These are phyloP conservation scores for Scutellaria baicalensis DNA, from an alignment of 257 asterid genomes.

Conservation along the genomic window DNA sequence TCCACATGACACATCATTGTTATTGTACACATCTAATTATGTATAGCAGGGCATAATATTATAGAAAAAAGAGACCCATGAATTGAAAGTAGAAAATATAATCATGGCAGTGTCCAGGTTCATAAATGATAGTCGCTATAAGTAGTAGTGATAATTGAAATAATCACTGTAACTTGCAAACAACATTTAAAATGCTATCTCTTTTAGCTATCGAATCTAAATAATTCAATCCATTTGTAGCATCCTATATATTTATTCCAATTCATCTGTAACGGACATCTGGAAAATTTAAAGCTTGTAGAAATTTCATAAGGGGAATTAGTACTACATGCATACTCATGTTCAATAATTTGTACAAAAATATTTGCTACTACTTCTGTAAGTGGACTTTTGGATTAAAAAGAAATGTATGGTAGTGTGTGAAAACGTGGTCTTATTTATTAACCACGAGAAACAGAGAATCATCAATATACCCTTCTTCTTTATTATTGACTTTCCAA, in stretches of 20 bases:
- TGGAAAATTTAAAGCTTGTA: neutral
- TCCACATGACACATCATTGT: too few relatives aligned
- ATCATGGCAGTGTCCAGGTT: neutral
- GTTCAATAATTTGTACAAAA: neutral
- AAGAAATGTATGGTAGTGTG: neutral
- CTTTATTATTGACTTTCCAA: neutral
- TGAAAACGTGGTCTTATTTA: neutral
- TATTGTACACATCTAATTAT: too few relatives aligned
- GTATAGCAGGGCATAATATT: too few relatives aligned
- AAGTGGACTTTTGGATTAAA: neutral
- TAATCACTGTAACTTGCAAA: neutral
- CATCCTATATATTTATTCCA: conserved; percentile 2
- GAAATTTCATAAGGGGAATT: neutral
- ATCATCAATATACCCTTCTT: neutral
- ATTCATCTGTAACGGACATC: neutral
- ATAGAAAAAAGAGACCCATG: neutral
- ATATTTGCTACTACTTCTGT: conserved; percentile 3
- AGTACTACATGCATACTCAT: neutral
- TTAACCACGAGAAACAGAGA: neutral
- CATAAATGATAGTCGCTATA: neutral
- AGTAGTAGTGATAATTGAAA: conserved; percentile 8
- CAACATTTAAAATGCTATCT: neutral
- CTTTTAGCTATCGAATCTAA: conserved; percentile 1
- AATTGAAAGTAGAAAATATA: neutral
- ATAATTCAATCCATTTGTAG: neutral